phyloP scores from a whole-genome alignment of 495 filamentous ascomycete genomes.

The Penicillium coffeae region DNA sequence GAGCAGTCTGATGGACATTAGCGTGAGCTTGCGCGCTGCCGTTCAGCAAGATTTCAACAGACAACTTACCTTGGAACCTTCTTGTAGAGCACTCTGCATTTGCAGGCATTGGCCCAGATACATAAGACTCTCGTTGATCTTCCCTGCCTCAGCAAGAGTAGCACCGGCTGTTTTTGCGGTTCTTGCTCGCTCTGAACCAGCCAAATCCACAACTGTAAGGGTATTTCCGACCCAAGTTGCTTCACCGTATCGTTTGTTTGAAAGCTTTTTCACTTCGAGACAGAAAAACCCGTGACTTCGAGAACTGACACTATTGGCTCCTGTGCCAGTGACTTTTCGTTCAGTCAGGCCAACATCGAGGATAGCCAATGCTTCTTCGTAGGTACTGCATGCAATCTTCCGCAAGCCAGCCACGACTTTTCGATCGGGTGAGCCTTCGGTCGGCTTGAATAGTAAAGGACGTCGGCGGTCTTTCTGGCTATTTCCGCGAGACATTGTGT shows the following conservation, averaged over 20 bases:
- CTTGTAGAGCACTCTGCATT: constrained; percentile 79
- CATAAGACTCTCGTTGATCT: constrained; percentile 98
- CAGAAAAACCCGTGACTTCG: constrained; percentile 96
- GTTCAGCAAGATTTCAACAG: not conserved
- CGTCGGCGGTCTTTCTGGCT: constrained; percentile 66
- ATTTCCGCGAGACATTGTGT: constrained; percentile 36
- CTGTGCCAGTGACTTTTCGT: constrained; percentile 83
- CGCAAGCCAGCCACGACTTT: constrained; percentile 90
- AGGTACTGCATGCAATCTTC: constrained; percentile 81
- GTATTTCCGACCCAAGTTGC: constrained; percentile 73
- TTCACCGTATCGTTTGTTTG: constrained; percentile 45
- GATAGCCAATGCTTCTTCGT: constrained; percentile 85
- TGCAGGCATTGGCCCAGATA: constrained; percentile 96
- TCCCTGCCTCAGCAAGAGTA: constrained; percentile 90
- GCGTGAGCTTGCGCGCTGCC: constrained; percentile 1
- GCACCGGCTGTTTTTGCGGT: constrained; percentile 91
- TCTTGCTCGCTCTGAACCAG: constrained; percentile 89
- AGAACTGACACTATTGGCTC: constrained; percentile 82
- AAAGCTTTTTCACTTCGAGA: constrained; percentile 85
- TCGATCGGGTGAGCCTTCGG: constrained; percentile 75
- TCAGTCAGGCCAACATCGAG: constrained; percentile 87
- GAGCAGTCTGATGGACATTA: constrained; percentile 51
- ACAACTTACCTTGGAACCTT: constrained; percentile 63
- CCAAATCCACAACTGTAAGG: constrained; percentile 88
- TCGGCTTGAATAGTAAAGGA: constrained; percentile 81